A percentile compares a stretch with the other conserved stretches of the same genome.
Conservation (phyloP, 495 filamentous ascomycete species). For the Tuber aestivum region DNA sequence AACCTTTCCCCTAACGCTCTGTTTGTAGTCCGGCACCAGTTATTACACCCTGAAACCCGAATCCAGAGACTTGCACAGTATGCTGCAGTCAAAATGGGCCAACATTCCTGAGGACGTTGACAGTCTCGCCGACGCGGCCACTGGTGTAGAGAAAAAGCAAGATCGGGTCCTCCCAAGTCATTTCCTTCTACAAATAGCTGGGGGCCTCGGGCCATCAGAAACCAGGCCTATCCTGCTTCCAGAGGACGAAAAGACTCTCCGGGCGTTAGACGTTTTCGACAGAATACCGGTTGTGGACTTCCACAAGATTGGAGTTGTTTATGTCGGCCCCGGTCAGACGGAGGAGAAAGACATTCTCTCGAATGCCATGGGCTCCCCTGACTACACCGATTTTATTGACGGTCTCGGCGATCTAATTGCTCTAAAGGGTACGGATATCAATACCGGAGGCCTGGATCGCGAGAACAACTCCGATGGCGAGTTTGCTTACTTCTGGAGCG, state of each 20-base stretch:
- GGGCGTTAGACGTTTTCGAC: constrained; percentile 76
- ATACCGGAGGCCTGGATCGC: constrained; percentile 86
- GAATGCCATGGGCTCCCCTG: constrained; percentile 73
- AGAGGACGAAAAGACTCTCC: constrained; percentile 70
- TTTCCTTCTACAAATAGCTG: constrained; percentile 71
- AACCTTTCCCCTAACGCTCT: neutral
- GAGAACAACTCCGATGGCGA: constrained; percentile 70
- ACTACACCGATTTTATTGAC: constrained; percentile 77
- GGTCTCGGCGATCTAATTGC: constrained; percentile 72
- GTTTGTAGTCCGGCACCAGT: constrained; percentile 36
- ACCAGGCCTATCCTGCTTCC: constrained; percentile 72
- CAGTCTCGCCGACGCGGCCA: constrained; percentile 7
- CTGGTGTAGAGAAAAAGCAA: constrained; percentile 16
- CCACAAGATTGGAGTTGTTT: constrained; percentile 92
- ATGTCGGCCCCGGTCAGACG: constrained; percentile 76
- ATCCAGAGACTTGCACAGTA: constrained; percentile 27
- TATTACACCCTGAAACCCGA: constrained; percentile 41
- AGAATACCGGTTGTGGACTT: constrained; percentile 85
- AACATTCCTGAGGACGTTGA: constrained; percentile 18
- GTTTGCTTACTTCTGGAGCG: constrained; percentile 85
- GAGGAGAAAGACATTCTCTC: constrained; percentile 74
- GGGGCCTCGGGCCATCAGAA: constrained; percentile 58
- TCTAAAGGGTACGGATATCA: constrained; percentile 76
- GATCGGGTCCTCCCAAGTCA: constrained; percentile 68
- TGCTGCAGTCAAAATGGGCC: constrained; percentile 31